Base-by-base conservation (phyloP, 2,329 filamentous ascomycete genomes). In the Magnaporthales sp. region DNA sequence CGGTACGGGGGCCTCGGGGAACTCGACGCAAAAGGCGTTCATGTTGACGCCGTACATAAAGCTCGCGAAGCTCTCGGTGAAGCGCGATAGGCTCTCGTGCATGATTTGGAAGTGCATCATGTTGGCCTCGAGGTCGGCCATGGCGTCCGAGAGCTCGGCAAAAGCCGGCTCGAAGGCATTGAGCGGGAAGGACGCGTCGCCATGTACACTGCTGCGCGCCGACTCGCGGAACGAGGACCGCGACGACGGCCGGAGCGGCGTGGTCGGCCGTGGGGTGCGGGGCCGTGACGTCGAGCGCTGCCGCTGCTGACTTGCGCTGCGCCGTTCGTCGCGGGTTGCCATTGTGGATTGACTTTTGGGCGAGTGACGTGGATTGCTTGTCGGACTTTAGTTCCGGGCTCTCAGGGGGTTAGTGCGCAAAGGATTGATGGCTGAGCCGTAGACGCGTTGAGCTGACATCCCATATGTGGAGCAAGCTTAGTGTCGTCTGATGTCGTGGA, bases 21-120 rank as follows among this genome's bases (percentile, higher is more conserved):
- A 99, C 77, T 99, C 95, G 32, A 98, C 93, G 76, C 94, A 98
- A 76, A 98, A 99, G 1, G 95, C 95, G 77, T 97, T 98, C 93
- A 99, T 97, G 75, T 98, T 98, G 75, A 99, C 78, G 1, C 95
- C 95, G 73, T 98, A 99, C 62, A 99, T 80, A 73, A 99, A 98
- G 72, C 90, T 92, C 1, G 93, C 93, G 77, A 99, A 99, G 74
- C 91, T 96, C 82, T 99, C 95, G 77, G 90, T 94, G 78, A 99
- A 99, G 29, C 95, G 87, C 27, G 92, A 88, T 71, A 99, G 79
- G 73, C 92, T 96, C 80, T 98, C 94, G 75, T 99, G 93, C 89
- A 99, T 96, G 69, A 97, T 81, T 77, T 98, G 94, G 71, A 99
- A 88, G 76, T 97, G 93, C 89, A 96, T 92, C 81, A 98, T 93